These are phyloP conservation scores for Citrullus amarus DNA, from an alignment of 306 rosid species.

Conservation along the genomic window DNA sequence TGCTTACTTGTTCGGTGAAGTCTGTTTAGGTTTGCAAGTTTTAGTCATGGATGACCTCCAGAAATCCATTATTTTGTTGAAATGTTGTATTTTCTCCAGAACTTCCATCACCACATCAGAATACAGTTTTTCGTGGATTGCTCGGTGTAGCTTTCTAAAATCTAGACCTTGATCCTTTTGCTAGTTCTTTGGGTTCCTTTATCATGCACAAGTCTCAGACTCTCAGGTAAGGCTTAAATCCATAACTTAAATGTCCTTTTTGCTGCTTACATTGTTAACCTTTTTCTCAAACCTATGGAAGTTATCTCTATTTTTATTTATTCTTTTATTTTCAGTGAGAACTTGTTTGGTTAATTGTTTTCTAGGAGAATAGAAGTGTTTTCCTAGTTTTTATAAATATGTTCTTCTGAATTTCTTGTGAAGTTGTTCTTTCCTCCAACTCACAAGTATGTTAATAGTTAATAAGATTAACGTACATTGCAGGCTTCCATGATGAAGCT, in stretches of 20 bases:
- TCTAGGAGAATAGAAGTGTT: neutral
- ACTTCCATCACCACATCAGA: neutral
- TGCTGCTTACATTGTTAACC: neutral
- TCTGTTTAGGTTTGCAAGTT: neutral
- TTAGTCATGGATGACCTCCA: neutral
- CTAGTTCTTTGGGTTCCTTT: neutral
- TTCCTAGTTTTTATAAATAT: neutral
- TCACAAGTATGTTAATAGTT: neutral
- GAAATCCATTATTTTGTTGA: neutral
- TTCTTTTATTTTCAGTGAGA: neutral
- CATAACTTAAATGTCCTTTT: neutral
- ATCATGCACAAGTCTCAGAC: neutral
- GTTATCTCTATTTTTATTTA: neutral
- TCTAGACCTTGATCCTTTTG: neutral
- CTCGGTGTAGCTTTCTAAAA: neutral
- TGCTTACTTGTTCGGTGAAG: neutral
- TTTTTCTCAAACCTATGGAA: neutral
- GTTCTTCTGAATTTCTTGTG: neutral
- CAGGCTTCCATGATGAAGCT: neutral
- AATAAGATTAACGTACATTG: neutral
- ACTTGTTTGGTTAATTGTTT: neutral
- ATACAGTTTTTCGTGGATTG: neutral
- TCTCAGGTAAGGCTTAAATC: neutral
- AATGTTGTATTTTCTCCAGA: neutral
- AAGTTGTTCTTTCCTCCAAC: neutral